Evolutionary conservation across 1,139 yeast species (phyloP).

Genomic region (Zygosaccharomyces pseudobailii): DNA sequence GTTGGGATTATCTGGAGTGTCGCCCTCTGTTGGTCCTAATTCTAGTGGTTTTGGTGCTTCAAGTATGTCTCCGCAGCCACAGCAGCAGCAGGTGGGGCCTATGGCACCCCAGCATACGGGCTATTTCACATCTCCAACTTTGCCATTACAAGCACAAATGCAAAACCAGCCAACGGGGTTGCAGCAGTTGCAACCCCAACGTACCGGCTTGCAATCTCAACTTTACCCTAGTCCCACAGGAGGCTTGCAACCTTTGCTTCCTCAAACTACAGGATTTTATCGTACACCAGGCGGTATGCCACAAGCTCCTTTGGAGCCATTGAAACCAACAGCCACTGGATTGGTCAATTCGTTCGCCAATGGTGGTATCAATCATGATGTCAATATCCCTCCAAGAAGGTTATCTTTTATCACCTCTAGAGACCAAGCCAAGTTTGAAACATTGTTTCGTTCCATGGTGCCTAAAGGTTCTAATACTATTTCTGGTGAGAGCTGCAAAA

Average conservation of each 20-base stretch:
- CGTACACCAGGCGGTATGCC: constrained; percentile 13
- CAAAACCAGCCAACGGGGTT: constrained; percentile 15
- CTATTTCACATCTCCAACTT: constrained; percentile 7
- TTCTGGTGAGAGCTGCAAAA: constrained; percentile 72
- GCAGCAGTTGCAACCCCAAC: constrained; percentile 20
- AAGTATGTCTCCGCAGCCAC: constrained; percentile 17
- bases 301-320: constrained; percentile 33
- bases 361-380: constrained; percentile 37
- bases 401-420: constrained; percentile 78
- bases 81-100: constrained; percentile 17
- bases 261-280: constrained; percentile 41
- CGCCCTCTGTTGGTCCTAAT: not conserved
- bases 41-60: constrained; percentile 6
- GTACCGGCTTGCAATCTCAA: constrained; percentile 4
- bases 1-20: constrained; percentile 2
- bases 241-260: constrained; percentile 16
- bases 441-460: constrained; percentile 71
- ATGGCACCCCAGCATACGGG: constrained; percentile 18
- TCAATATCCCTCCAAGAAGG: constrained; percentile 62
- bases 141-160: constrained; percentile 16
- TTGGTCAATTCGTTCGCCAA: constrained; percentile 36
- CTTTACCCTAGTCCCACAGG: not conserved
- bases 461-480: constrained; percentile 74
- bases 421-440: constrained; percentile 83
- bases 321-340: constrained; percentile 37